phyloP scores from a whole-genome alignment of 2,329 filamentous ascomycete species.

The Diaporthe ampelina region DNA sequence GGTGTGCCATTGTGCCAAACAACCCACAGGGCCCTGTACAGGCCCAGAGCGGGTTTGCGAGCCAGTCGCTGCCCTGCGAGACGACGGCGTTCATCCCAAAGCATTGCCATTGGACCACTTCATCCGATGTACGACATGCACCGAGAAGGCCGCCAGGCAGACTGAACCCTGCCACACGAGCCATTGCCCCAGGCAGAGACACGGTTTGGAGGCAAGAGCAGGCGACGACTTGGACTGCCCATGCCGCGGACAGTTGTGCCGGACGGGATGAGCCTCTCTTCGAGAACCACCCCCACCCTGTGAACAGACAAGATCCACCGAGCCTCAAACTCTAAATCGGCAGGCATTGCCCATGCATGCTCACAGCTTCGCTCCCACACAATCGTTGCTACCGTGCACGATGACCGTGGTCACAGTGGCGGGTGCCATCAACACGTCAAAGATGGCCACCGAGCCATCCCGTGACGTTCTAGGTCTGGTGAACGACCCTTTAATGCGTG shows the following conservation, averaged over 20 bases:
- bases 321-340: slow-evolving; percentile 30
- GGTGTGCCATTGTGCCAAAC: slow-evolving; percentile 20
- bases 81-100: neutral
- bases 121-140: slow-evolving; percentile 18
- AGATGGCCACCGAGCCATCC: neutral
- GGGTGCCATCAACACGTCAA: slow-evolving; percentile 21
- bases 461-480: neutral
- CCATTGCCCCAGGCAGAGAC: neutral
- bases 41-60: neutral
- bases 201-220: neutral
- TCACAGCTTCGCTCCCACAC: neutral
- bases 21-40: neutral
- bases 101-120: slow-evolving; percentile 3
- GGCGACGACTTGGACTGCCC: no score
- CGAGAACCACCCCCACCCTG: slow-evolving; percentile 9
- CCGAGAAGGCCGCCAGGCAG: slow-evolving; percentile 15
- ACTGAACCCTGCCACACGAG: neutral
- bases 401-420: neutral
- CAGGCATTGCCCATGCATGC: slow-evolving; percentile 13
- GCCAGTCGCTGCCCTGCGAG: slow-evolving; percentile 6
- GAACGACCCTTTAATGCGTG: neutral
- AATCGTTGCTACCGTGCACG: slow-evolving; percentile 1
- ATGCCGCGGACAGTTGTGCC: neutral
- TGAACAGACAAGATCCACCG: slow-evolving; percentile 6
- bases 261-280: neutral